Evolutionary conservation across 768 basidiomycete species (phyloP), one percentile per base, ranked within the genome.

Genomic region (Kwoniella dendrophila): DNA sequence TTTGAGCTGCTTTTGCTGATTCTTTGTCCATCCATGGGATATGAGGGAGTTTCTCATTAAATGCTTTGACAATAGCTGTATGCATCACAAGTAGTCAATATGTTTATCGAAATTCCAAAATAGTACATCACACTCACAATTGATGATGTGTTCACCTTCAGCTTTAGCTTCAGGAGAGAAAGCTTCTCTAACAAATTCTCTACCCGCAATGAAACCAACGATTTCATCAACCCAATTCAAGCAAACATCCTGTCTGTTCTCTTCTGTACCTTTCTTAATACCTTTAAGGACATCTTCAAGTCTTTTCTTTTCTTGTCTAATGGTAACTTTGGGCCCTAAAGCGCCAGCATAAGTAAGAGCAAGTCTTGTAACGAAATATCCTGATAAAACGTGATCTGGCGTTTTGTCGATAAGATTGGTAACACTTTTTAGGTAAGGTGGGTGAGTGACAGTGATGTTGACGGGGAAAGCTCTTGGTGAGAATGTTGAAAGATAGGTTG

Each of bases 1-100:
- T 85, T 14, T 87, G 86, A 4, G 96, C 96, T 58, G 87, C 90
- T 40, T 82, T 81, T 11, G 90, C 87, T 2, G 91, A 91, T 66
- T 86, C 80, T 48, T 86, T 79, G 74, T 98, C 96, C 89, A 99
- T 92, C 96, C 96, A 99, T 20, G 87, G 84, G 52, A 96, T 83
- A 54, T 84, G 75, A 3, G 83, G 78, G 20, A 99, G 81, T 3
- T 90, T 90, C 18, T 79, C 79, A 74, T 92, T 87, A 83, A 98
- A 98, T 0, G 92, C 83, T 24, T 85, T 79, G 55, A 97, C 85
- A 66, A 96, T 89, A 57, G 88, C 67, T 72, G 47, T n/a, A 40
- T 22, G 14, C 14, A 18, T 67, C 43, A 65, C 49, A 56, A 34
- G n/a, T 22, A 0, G 14, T 40, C 47, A 32, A n/a, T n/a, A n/a